Base-by-base conservation (phyloP, 805 yeast genomes). In the Saccharomycopsis capsularis region DNA sequence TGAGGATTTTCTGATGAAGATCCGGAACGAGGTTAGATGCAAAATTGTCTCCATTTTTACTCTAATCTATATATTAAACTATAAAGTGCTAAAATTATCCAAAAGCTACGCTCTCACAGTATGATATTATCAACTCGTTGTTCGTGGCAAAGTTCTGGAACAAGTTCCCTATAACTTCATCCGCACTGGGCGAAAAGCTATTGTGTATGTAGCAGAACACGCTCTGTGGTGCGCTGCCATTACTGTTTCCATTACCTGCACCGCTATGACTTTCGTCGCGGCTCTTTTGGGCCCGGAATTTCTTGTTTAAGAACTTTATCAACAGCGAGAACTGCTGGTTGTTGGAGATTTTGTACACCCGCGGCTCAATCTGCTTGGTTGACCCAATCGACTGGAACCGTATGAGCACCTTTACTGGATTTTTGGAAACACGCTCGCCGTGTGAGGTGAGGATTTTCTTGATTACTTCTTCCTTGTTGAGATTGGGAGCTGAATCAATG, bases 311-410 rank as follows among this genome's bases (percentile, higher is more conserved):
- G 55, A 75, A 80, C 51, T 62, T 69, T 25, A 64, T 61, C 34
- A 78, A 59, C 1, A 78, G 73, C 2, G 72, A 65, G 43, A 76
- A 70, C 3, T 70, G 70, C 50, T 74, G 79, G 27, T 66, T 63
- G 21, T 68, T 59, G 13, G 78, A 69, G 2, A 77, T 75, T 50
- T 69, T 72, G 58, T 75, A 79, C 1, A 75, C 67, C 2, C 68
- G 63, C 0, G 85, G 85, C 1, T 59, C 63, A 3, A 81, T 64
- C 3, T 67, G 64, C 1, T 75, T 73, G 0, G 79, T 69, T 0
- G 83, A 73, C 0, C 86, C 86, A 30, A 81, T 75, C 1, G 86
- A 74, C 52, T 73, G 76, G 57, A 82, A 76, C 32, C 85, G 23
- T 4, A 53, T 40, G 13, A 51, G 37, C 2, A 47, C 35, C 44